phyloP scores from a whole-genome alignment of 768 basidiomycete species.

The Xanthoconium stramineum region DNA sequence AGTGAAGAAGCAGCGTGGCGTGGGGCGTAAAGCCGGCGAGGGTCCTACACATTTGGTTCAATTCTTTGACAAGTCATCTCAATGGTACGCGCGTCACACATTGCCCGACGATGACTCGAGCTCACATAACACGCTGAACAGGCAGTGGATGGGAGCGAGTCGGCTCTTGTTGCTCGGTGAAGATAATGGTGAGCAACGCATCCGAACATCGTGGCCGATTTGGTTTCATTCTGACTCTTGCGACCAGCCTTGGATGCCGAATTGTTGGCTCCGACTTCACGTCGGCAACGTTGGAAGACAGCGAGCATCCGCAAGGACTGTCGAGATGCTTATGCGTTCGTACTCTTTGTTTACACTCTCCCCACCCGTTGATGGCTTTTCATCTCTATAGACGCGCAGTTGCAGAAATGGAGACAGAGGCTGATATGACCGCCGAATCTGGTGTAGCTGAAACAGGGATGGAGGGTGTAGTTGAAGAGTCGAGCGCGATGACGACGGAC shows the following conservation, averaged over 20 bases:
- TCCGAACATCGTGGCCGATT: neutral
- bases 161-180: constrained; percentile 69
- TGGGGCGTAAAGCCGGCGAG: constrained; percentile 36
- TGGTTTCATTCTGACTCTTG: neutral
- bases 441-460: constrained; percentile 4
- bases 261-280: constrained; percentile 50
- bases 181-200: constrained; percentile 52
- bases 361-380: neutral
- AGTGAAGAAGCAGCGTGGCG: constrained; percentile 28
- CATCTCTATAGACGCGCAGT: constrained; percentile 36
- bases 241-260: constrained; percentile 61
- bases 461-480: constrained; percentile 5
- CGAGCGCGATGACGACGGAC: neutral
- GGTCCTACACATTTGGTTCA: constrained; percentile 61
- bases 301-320: constrained; percentile 49
- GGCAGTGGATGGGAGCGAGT: constrained; percentile 60
- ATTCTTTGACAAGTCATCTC: constrained; percentile 68
- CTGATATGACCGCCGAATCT: constrained; percentile 10
- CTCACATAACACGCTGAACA: constrained; percentile 25
- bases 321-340: constrained; percentile 60
- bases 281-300: constrained; percentile 61
- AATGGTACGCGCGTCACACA: constrained; percentile 47
- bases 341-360: constrained; percentile 1
- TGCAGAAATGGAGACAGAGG: constrained; percentile 46
- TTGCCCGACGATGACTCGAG: neutral